Evolutionary conservation across 2,329 filamentous ascomycete genomes (phyloP).

Genomic region (Plectosphaerella sp.): DNA sequence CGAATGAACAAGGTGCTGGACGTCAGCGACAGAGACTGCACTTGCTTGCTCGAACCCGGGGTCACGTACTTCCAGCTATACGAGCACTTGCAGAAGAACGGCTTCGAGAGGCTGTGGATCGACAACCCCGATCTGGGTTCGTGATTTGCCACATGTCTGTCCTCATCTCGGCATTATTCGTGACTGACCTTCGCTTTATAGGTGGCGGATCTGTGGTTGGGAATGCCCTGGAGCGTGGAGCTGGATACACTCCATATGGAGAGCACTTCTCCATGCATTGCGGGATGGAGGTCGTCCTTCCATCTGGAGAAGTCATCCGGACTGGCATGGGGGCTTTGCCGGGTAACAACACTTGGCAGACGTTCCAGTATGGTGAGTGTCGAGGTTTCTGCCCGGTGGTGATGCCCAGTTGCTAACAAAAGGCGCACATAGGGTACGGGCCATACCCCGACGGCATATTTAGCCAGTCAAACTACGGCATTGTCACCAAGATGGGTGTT

Average conservation of each 20-base stretch:
- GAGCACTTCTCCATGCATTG: conserved; percentile 36
- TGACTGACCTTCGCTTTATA: too few relatives aligned
- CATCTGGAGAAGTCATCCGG: conserved; percentile 34
- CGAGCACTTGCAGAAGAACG: conserved; percentile 26
- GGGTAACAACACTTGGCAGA: background rate
- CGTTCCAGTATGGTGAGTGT: background rate
- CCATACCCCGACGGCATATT: conserved; percentile 37
- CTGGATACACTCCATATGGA: conserved; percentile 24
- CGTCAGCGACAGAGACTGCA: conserved; percentile 30
- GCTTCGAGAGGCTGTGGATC: conserved; percentile 33
- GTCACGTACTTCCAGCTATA: conserved; percentile 31
- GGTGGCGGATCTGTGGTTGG: too few relatives aligned
- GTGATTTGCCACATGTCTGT: too few relatives aligned
- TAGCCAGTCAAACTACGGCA: conserved; percentile 43
- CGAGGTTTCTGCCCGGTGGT: conserved; percentile 22
- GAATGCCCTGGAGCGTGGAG: too few relatives aligned
- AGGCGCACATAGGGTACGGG: conserved; percentile 24
- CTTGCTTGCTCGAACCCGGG: conserved; percentile 35
- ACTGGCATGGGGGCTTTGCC: conserved; percentile 31
- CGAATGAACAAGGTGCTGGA: conserved; percentile 34
- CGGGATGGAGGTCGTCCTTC: conserved; percentile 37
- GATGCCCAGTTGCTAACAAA: conserved; percentile 31
- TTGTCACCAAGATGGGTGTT: conserved; percentile 49
- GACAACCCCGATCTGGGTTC: conserved; percentile 15
- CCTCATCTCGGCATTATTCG: too few relatives aligned